These are phyloP conservation scores for Amanita thiersii DNA, from an alignment of 768 basidiomycete species.

Conservation along the genomic window DNA sequence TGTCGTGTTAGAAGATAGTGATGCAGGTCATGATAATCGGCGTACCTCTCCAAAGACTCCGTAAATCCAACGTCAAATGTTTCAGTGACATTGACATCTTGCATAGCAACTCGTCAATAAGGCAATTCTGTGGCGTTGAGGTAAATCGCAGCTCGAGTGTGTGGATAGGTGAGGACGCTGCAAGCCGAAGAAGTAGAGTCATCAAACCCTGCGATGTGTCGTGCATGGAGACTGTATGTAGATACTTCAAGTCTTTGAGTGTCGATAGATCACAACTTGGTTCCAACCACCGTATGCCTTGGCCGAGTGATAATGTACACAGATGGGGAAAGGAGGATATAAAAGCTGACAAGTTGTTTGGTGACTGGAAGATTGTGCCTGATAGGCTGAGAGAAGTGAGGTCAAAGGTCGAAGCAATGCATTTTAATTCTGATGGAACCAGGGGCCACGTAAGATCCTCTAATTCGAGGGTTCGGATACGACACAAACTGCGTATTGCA, in stretches of 20 bases:
- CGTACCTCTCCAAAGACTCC: constrained; percentile 2
- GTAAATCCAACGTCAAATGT: constrained; percentile 6
- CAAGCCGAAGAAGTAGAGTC: constrained; percentile 1
- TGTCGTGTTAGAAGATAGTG: background rate
- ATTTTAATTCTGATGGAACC: background rate
- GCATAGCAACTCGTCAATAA: constrained; percentile 2
- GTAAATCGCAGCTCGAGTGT: constrained; percentile 1
- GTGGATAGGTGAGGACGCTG: background rate
- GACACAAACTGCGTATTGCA: background rate
- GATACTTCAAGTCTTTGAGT: background rate
- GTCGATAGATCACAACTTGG: background rate
- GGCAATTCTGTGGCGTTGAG: background rate
- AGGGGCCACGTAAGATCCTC: constrained; percentile 7
- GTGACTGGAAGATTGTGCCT: constrained; percentile 1
- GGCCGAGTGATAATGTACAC: background rate
- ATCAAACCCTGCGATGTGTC: background rate
- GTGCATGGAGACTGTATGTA: constrained; percentile 2
- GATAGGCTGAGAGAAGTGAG: constrained; percentile 5
- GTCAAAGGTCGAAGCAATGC: constrained; percentile 1
- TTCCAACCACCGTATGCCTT: background rate
- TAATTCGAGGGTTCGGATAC: background rate
- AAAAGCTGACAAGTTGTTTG: background rate
- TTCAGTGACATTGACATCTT: background rate
- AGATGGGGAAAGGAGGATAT: background rate
- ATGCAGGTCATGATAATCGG: background rate